Evolutionary conservation across 2,329 filamentous ascomycete species (phyloP).

Genomic region (Claviceps paspali): DNA sequence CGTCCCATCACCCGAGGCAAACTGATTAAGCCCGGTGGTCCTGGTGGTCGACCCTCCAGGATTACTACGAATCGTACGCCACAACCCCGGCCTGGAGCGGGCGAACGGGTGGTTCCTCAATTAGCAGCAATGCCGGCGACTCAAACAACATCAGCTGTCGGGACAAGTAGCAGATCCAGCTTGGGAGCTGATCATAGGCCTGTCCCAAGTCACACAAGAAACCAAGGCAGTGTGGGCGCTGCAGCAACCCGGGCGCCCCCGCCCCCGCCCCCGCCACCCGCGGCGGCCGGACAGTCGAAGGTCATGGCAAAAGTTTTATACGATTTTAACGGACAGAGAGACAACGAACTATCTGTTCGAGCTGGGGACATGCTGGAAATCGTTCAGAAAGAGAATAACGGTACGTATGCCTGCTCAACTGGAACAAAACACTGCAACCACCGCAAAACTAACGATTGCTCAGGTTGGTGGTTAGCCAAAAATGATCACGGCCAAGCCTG

Average conservation of each 20-base stretch:
- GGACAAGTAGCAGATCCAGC: conserved; percentile 2
- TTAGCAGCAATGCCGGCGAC: conserved; percentile 16
- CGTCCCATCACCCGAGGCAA: conserved; percentile 89
- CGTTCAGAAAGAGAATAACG: conserved; percentile 88
- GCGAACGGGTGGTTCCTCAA: conserved; percentile 17
- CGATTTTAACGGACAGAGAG: conserved; percentile 72
- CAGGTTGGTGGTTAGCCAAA: conserved; percentile 94
- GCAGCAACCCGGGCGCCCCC: conserved; percentile 41
- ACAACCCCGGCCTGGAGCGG: conserved; percentile 27
- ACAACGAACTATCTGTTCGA: conserved; percentile 69
- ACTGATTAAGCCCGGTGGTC: conserved; percentile 81
- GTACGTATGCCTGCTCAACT: too few relatives aligned
- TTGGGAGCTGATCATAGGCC: conserved; percentile 11
- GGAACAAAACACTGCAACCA: too few relatives aligned
- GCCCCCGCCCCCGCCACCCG: conserved; percentile 51
- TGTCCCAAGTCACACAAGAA: conserved; percentile 37
- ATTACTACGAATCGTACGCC: conserved; percentile 35
- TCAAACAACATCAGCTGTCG: background rate
- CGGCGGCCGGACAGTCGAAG: conserved; percentile 45
- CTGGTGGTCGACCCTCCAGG: conserved; percentile 64
- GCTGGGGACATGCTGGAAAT: conserved; percentile 76
- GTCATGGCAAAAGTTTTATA: conserved; percentile 82
- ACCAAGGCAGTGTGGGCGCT: conserved; percentile 35
- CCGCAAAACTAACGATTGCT: conserved; percentile 14
- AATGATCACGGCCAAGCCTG: conserved; percentile 63